Base-by-base conservation (phyloP, 2,329 filamentous ascomycete species). In the Byssoonygena ceratinophila region DNA sequence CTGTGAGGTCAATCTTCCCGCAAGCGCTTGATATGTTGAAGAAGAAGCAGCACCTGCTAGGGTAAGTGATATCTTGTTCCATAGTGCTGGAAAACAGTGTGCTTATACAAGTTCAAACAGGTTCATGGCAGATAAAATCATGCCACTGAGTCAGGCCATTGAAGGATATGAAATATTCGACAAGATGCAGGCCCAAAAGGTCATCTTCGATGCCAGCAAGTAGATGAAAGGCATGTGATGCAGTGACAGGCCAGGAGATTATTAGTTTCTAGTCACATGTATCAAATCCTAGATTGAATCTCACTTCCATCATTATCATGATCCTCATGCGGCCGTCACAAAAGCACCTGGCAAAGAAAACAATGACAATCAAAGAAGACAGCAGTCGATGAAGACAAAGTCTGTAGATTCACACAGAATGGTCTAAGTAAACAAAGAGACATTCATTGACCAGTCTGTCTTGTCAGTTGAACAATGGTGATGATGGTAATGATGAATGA, bases 51-150 rank as follows among this genome's bases (percentile, higher is more conserved):
- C 69, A 85, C 62, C 70, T 80, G 52, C 72, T 87, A 52, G 76
- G 78, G 84, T 87, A 71, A 62, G 78, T 68, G 45, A 31, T 46
- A 49, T 23, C 16, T 29, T 11, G 6, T 3, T 14, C 16, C 14
- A 2, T 5, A 37, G n/a, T 37, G n/a, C n/a, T 18, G 34, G 9
- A n/a, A 12, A 37, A 4, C n/a, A n/a, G 7, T 43, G 49, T n/a
- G 43, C 59, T 68, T 59, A 63, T 52, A 43, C n/a, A n/a, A 11
- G 16, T 27, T 31, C 8, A 16, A 51, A 25, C 59, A 85, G 84
- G 53, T 88, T 88, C 70, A 86, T 88, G 83, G 82, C 83, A 46
- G 82, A 87, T 55, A 81, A 84, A 59, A 77, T 86, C 59, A 85
- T 87, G 81, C 82, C 83, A 1, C 71, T 87, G 37, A 74, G 74